phyloP scores from a whole-genome alignment of 352 stramenopile genomes.

The Thalassiosira ordinaria region DNA sequence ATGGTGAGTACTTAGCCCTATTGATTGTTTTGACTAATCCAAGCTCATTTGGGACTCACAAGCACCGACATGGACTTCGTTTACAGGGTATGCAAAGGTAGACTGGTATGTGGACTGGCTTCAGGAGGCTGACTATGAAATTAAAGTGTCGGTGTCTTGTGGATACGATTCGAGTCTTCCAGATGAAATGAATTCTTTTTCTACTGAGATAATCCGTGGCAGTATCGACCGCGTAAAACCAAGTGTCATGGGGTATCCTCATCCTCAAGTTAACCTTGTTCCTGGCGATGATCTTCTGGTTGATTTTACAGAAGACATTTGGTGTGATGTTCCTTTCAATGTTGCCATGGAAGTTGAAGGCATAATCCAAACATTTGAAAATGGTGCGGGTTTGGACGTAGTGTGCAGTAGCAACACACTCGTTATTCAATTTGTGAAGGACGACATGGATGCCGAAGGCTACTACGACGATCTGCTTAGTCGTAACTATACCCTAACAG shows the following conservation, averaged over 20 bases:
- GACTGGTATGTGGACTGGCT: background rate
- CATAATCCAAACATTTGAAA: background rate
- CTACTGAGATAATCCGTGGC: background rate
- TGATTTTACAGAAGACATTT: constrained; percentile 1
- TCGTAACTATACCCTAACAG: background rate
- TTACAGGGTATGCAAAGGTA: background rate
- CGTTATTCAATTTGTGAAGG: background rate
- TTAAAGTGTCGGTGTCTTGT: background rate
- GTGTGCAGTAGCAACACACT: background rate
- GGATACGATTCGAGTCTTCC: background rate
- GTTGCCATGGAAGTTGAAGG: background rate
- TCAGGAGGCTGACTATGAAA: background rate
- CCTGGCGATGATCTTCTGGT: background rate
- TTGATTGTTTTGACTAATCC: too few relatives aligned
- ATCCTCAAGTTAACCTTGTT: background rate
- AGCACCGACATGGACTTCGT: too few relatives aligned
- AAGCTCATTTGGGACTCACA: too few relatives aligned
- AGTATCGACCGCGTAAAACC: background rate
- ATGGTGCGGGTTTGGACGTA: background rate
- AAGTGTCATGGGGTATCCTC: background rate
- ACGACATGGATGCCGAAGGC: background rate
- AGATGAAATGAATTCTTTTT: background rate
- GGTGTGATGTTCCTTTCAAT: background rate
- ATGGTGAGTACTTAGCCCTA: too few relatives aligned
- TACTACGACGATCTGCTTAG: background rate